These are phyloP conservation scores for Suillus subaureus DNA, from an alignment of 768 basidiomycete genomes.

Conservation along the genomic window DNA sequence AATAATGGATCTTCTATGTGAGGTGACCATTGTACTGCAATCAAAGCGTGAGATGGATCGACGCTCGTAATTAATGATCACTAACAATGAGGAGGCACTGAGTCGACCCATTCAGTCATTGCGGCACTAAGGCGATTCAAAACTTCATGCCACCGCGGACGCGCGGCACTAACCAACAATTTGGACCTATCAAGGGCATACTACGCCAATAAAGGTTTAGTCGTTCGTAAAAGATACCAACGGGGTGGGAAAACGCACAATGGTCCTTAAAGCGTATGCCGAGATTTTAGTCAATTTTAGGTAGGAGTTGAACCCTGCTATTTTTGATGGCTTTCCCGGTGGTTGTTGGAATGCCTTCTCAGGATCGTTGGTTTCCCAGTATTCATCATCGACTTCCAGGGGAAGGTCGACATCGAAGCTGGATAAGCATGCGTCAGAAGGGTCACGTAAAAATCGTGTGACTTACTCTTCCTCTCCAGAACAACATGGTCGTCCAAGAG, in stretches of 20 bases:
- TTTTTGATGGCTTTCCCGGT: constrained; percentile 51
- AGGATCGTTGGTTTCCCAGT: constrained; percentile 62
- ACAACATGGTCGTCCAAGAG: constrained; percentile 57
- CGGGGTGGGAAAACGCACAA: constrained; percentile 46
- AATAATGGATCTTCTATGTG: constrained; percentile 48
- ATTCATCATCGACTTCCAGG: constrained; percentile 81
- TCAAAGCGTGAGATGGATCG: constrained; percentile 6
- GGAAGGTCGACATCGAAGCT: constrained; percentile 86
- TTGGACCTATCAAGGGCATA: constrained; percentile 75
- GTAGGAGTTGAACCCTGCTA: constrained; percentile 64
- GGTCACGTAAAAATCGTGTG: background rate
- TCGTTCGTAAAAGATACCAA: background rate
- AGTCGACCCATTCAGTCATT: constrained; percentile 72
- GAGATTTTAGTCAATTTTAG: constrained; percentile 71
- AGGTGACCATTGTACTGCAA: constrained; percentile 61
- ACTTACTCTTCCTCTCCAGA: constrained; percentile 69
- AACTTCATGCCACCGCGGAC: constrained; percentile 57
- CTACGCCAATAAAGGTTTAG: constrained; percentile 35
- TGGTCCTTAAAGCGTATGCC: constrained; percentile 67
- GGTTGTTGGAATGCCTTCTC: constrained; percentile 69
- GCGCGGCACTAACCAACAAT: constrained; percentile 52
- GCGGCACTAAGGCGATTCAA: constrained; percentile 69
- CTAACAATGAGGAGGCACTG: constrained; percentile 69
- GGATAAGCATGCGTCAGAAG: constrained; percentile 19
- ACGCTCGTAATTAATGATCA: constrained; percentile 4